Evolutionary conservation across 169 alveolate species (phyloP), one percentile per base, ranked within the genome.

Genomic region (Plasmodium gallinaceum): DNA sequence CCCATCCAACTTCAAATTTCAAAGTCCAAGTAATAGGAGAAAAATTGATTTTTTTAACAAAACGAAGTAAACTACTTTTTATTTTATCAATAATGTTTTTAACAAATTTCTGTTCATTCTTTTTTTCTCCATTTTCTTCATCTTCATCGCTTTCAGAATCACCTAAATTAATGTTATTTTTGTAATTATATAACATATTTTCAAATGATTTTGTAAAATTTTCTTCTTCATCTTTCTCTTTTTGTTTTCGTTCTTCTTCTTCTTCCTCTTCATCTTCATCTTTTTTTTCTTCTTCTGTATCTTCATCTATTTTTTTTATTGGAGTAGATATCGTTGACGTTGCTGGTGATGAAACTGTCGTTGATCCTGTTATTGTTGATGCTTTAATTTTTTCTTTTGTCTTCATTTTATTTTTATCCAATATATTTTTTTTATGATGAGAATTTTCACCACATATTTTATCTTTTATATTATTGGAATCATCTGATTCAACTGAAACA

Each of bases 241-340:
- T 32, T 32, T 32, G 39, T 62, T 76, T 88, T 12, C 65, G 92
- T 16, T 88, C 92, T 0, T 66, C 88, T 43, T 85, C 88, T 54
- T 88, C 83, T 22, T 89, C 96, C n/a, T 68, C 92, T 69, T 88
- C 92, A 10, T 74, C 95, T 12, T 89, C 93, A 0, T 64, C 75
- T 68, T 71, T 86, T 45, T 83, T 68, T 20, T 66, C 60, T n/a
- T 83, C 93, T 51, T 65, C 74, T n/a, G 7, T 22, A 37, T 65
- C 54, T 65, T 2, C 52, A 18, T 65, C 52, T 64, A 45, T 61
- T 48, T 52, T 57, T 37, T 74, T 74, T 8, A 48, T 87, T 45
- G 51, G 92, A 5, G 87, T 70, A 16, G 64, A 87, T 24, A 58
- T 12, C n/a, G 65, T 20, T 45, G 66, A 71, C 7, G 69, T 24